Conservation (phyloP, 345 rosid species). For the Lepidium didymum region DNA sequence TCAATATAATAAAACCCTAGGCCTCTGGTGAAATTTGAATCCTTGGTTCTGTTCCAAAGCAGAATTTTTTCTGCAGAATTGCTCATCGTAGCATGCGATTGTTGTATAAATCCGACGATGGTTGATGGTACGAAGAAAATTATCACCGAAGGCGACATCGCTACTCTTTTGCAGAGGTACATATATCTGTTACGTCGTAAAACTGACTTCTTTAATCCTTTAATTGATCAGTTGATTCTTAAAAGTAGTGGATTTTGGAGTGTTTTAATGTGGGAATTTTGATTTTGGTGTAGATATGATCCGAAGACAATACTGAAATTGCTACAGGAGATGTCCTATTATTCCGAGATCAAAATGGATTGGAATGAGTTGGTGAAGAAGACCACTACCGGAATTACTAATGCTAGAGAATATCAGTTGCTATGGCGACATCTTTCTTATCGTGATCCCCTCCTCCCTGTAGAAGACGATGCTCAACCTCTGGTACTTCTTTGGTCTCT, state of each 20-base stretch:
- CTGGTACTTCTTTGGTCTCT: constrained; percentile 34
- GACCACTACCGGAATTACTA: constrained; percentile 63
- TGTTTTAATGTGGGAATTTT: neutral
- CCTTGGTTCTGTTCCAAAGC: neutral
- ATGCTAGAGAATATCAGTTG: constrained; percentile 71
- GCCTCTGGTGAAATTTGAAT: constrained; percentile 13
- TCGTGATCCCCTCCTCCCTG: constrained; percentile 34
- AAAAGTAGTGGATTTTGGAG: neutral
- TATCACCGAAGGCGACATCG: constrained; percentile 55
- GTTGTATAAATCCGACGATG: constrained; percentile 27
- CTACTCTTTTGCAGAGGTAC: constrained; percentile 62
- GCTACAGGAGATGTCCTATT: constrained; percentile 52
- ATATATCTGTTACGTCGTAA: neutral
- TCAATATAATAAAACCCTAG: constrained; percentile 32
- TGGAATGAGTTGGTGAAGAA: constrained; percentile 57
- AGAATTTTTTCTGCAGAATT: neutral
- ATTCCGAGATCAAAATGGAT: constrained; percentile 36
- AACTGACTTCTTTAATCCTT: neutral
- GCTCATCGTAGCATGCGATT: constrained; percentile 22
- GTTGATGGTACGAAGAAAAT: constrained; percentile 33
- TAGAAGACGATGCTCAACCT: constrained; percentile 56
- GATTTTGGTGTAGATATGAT: constrained; percentile 37
- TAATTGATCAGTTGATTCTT: neutral
- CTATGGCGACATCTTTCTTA: constrained; percentile 93
- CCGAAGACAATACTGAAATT: constrained; percentile 43